phyloP scores from a whole-genome alignment of 129 eudicot species.

The Flaveria robusta region DNA sequence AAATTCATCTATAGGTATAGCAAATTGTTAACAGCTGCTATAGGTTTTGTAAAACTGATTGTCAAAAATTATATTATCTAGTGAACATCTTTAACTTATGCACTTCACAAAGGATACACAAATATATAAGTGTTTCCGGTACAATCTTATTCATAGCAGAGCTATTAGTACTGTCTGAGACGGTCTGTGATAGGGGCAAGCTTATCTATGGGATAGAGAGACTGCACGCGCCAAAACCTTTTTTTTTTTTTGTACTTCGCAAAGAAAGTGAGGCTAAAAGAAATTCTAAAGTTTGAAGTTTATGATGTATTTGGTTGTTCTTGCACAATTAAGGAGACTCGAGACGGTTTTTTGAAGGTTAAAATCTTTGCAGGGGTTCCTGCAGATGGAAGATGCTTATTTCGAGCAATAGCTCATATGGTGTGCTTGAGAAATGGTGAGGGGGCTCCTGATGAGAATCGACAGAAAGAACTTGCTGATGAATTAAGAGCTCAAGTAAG shows the following conservation, averaged over 20 bases:
- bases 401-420: slow-evolving; percentile 86
- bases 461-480: slow-evolving; percentile 82
- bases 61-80: background rate
- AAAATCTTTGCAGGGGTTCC: slow-evolving; percentile 52
- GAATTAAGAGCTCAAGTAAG: slow-evolving; percentile 79
- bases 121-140: no score
- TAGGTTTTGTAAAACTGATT: slow-evolving; percentile 1
- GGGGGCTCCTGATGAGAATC: slow-evolving; percentile 79
- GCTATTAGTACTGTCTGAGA: no score
- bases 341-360: slow-evolving; percentile 6
- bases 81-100: no score
- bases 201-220: no score
- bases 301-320: background rate
- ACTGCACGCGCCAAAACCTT: no score
- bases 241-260: no score
- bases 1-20: background rate
- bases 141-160: no score
- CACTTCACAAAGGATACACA: no score
- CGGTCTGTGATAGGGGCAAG: no score
- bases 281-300: background rate
- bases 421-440: slow-evolving; percentile 80
- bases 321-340: background rate
- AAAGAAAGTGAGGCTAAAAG: background rate
- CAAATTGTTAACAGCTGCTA: no score
- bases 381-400: slow-evolving; percentile 84